These are phyloP conservation scores for Tympanopsis confertula DNA, from an alignment of 2,329 filamentous ascomycete genomes.

Conservation along the genomic window DNA sequence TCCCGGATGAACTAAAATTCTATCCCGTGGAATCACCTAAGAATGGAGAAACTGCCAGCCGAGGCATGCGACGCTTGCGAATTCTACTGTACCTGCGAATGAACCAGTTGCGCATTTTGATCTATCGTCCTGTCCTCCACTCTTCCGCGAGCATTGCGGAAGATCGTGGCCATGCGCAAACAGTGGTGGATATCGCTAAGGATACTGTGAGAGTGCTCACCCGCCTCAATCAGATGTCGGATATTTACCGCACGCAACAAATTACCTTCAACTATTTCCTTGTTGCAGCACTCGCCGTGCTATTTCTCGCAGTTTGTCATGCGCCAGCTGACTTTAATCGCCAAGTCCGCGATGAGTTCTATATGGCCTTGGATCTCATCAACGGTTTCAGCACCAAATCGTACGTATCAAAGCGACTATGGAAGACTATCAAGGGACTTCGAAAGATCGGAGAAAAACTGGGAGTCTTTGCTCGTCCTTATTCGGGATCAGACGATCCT, in stretches of 20 bases:
- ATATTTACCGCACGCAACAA: constrained; percentile 53
- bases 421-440: constrained; percentile 52
- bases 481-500: constrained; percentile 33
- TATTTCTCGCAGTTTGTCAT: constrained; percentile 54
- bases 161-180: constrained; percentile 47
- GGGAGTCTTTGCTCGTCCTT: constrained; percentile 21
- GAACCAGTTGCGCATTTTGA: constrained; percentile 59
- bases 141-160: constrained; percentile 53
- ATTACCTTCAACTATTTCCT: constrained; percentile 58
- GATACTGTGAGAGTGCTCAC: constrained; percentile 51
- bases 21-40: constrained; percentile 33
- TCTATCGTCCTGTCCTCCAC: constrained; percentile 57
- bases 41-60: constrained; percentile 26
- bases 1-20: constrained; percentile 49
- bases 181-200: constrained; percentile 49
- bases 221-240: constrained; percentile 46
- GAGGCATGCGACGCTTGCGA: constrained; percentile 42
- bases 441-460: constrained; percentile 51
- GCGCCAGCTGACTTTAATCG: constrained; percentile 47
- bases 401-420: constrained; percentile 47
- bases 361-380: constrained; percentile 53
- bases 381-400: constrained; percentile 49
- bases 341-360: constrained; percentile 53
- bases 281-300: constrained; percentile 47
- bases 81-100: constrained; percentile 55